phyloP scores from a whole-genome alignment of 768 basidiomycete genomes.

The Neoboletus brunneissimus region DNA sequence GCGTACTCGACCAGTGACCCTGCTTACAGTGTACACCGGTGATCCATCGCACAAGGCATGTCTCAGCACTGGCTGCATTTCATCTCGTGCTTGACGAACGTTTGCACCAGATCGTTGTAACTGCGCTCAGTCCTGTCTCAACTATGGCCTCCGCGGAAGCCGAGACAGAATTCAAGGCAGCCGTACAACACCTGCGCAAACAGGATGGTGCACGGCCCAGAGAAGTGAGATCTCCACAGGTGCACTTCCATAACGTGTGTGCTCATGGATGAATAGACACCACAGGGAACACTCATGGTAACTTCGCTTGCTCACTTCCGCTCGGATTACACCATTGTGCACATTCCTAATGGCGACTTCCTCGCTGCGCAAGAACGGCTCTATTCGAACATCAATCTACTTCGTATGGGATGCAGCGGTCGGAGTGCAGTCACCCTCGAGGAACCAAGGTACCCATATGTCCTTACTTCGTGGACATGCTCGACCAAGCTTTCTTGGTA shows the following conservation, averaged over 20 bases:
- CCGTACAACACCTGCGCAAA: constrained; percentile 57
- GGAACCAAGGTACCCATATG: constrained; percentile 52
- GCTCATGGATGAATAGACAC: constrained; percentile 42
- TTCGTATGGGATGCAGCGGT: constrained; percentile 84
- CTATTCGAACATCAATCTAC: constrained; percentile 77
- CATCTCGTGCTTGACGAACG: constrained; percentile 12
- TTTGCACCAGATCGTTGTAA: constrained; percentile 52
- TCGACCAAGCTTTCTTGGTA: constrained; percentile 28
- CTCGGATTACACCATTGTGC: constrained; percentile 83
- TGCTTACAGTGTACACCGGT: constrained; percentile 76
- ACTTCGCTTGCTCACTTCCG: constrained; percentile 87
- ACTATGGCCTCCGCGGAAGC: constrained; percentile 43
- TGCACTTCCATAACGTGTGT: not conserved
- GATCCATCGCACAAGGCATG: constrained; percentile 62
- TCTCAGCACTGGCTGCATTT: constrained; percentile 3
- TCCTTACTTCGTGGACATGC: constrained; percentile 5
- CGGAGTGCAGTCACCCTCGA: constrained; percentile 74
- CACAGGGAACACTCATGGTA: constrained; percentile 68
- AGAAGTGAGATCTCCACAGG: constrained; percentile 39
- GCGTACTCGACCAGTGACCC: constrained; percentile 54
- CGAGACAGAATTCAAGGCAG: constrained; percentile 56
- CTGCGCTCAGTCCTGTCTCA: constrained; percentile 48
- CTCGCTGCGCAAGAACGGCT: constrained; percentile 61
- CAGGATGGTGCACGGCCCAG: constrained; percentile 71
- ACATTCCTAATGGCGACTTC: constrained; percentile 67